A percentile compares a stretch with the other conserved stretches of the same genome.
Conservation (phyloP, 495 filamentous ascomycete genomes). For the Aspergillus saccharolyticus region DNA sequence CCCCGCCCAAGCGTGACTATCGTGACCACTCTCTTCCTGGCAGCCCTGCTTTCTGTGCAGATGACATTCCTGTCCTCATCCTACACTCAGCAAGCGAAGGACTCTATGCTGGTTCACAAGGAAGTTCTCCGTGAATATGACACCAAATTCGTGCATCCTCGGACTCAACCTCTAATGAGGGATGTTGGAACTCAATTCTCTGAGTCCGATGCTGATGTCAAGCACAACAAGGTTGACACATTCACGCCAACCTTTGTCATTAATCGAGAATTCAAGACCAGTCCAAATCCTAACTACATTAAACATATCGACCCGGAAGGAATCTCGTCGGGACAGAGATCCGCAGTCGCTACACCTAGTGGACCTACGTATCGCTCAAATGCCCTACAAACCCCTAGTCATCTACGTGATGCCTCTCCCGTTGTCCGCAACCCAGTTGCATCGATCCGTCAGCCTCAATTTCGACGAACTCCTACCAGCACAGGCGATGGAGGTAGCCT, state of each 20-base stretch:
- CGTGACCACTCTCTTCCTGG: conserved; percentile 68
- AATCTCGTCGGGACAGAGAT: conserved; percentile 28
- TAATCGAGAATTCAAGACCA: conserved; percentile 74
- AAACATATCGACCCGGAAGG: conserved; percentile 72
- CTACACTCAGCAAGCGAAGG: conserved; percentile 81
- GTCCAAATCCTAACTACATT: conserved; percentile 84
- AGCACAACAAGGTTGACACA: conserved; percentile 54
- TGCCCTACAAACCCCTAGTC: conserved; percentile 39
- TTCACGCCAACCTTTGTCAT: conserved; percentile 76
- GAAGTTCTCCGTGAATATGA: conserved; percentile 96
- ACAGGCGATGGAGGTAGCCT: conserved; percentile 71
- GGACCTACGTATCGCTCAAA: conserved; percentile 24
- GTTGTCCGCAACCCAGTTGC: conserved; percentile 38
- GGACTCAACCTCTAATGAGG: conserved; percentile 72
- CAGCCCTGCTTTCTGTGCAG: conserved; percentile 69
- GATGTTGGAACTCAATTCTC: conserved; percentile 78
- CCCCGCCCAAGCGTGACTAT: conserved; percentile 79
- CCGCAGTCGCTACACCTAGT: conserved; percentile 25
- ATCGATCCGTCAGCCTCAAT: conserved; percentile 55
- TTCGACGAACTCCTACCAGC: conserved; percentile 36
- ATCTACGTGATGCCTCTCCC: conserved; percentile 50
- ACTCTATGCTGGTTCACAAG: conserved; percentile 75
- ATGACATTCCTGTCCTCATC: conserved; percentile 61
- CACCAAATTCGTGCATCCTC: conserved; percentile 87
- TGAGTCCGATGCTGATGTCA: conserved; percentile 39